These are phyloP conservation scores for Penicillium sp. DNA, from an alignment of 2,329 filamentous ascomycete species.

Conservation along the genomic window DNA sequence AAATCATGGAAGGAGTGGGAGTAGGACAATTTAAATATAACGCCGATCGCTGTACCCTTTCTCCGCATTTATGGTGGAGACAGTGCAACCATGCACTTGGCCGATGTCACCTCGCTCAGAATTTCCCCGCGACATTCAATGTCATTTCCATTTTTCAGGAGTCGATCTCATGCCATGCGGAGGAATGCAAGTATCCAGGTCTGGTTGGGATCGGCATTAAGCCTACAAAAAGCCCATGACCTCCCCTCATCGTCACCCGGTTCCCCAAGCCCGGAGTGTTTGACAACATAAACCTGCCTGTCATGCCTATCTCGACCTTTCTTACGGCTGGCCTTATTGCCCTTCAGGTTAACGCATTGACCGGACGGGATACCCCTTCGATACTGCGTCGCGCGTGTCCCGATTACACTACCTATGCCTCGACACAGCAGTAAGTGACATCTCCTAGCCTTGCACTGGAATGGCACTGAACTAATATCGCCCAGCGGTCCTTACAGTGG, in stretches of 20 bases:
- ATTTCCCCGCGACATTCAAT: slow-evolving; percentile 10
- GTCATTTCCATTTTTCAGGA: background rate
- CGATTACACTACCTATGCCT: slow-evolving; percentile 64
- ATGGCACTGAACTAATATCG: slow-evolving; percentile 6
- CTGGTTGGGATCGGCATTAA: slow-evolving; percentile 18
- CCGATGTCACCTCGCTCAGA: slow-evolving; percentile 21
- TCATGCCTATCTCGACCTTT: slow-evolving; percentile 15
- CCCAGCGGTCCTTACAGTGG: slow-evolving; percentile 72
- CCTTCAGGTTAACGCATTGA: slow-evolving; percentile 14
- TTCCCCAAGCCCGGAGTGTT: background rate
- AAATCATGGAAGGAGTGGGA: background rate
- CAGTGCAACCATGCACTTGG: slow-evolving; percentile 10
- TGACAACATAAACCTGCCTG: background rate
- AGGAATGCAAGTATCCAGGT: slow-evolving; percentile 23
- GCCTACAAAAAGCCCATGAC: slow-evolving; percentile 3
- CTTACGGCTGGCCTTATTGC: slow-evolving; percentile 16
- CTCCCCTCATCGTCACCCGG: slow-evolving; percentile 10
- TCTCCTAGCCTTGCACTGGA: background rate
- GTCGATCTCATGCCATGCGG: background rate
- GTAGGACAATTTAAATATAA: slow-evolving; percentile 9
- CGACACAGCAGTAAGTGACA: slow-evolving; percentile 57
- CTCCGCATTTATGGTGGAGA: slow-evolving; percentile 23
- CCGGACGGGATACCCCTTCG: slow-evolving; percentile 26
- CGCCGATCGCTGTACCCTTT: slow-evolving; percentile 16
- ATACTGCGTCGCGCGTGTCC: slow-evolving; percentile 56